Conservation (phyloP, 306 rosid species). For the Dryas drummondii region DNA sequence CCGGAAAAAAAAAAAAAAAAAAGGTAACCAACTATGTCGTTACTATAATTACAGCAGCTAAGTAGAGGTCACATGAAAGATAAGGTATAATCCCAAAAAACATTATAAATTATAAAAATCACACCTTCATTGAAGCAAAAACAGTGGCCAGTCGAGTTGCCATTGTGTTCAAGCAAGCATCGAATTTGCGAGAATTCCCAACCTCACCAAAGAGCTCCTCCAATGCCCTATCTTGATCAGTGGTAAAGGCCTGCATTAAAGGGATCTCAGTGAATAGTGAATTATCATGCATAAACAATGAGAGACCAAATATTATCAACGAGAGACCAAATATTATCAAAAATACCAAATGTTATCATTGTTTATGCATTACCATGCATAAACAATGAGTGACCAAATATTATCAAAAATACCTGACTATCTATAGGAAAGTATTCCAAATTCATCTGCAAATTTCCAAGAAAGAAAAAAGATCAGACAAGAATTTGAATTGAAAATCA, state of each 20-base stretch:
- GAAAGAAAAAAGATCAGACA: conserved; percentile 19
- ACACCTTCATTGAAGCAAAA: conserved; percentile 89
- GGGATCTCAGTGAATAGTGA: conserved; percentile 18
- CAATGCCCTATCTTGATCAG: conserved; percentile 81
- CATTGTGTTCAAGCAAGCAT: conserved; percentile 65
- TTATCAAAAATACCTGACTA: conserved; percentile 60
- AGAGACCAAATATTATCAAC: conserved; percentile 17
- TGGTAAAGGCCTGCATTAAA: conserved; percentile 64
- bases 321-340: conserved; percentile 18
- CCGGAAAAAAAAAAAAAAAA: neutral
- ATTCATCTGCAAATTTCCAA: conserved; percentile 71
- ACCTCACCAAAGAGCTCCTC: conserved; percentile 67
- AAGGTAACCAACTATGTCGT: neutral
- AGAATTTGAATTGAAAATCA: neutral
- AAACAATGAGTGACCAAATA: conserved; percentile 18
- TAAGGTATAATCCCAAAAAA: neutral
- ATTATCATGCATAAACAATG: neutral
- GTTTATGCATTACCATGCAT: neutral
- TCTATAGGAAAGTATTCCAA: conserved; percentile 89
- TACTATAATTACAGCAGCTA: neutral
- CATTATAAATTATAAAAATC: neutral
- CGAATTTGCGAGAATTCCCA: conserved; percentile 57
- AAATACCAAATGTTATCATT: too few species aligned
- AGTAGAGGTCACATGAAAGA: neutral
- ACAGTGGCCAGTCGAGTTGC: conserved; percentile 88